These are phyloP conservation scores for Torulaspora pretoriensis DNA, from an alignment of 1,139 yeast genomes.

Conservation along the genomic window DNA sequence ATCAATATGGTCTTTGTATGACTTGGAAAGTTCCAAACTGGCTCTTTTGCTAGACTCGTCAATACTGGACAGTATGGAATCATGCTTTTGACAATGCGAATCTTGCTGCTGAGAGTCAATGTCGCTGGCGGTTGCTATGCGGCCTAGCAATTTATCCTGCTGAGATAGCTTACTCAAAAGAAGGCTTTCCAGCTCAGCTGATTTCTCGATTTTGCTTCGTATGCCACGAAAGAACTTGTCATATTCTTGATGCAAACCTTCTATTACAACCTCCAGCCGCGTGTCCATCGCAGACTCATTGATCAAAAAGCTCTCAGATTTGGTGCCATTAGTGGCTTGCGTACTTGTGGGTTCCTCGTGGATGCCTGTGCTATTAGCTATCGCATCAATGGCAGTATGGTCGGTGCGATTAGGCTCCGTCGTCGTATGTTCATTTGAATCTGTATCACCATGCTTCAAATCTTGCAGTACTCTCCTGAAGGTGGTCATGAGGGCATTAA, in stretches of 20 bases:
- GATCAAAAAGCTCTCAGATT: slow-evolving; percentile 1
- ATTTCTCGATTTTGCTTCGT: slow-evolving; percentile 22
- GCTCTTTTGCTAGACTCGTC: slow-evolving; percentile 35
- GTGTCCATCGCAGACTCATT: slow-evolving; percentile 23
- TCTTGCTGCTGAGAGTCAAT: slow-evolving; percentile 1
- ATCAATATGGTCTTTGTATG: slow-evolving; percentile 22
- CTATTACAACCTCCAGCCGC: slow-evolving; percentile 28
- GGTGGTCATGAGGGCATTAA: slow-evolving; percentile 32
- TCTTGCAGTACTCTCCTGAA: slow-evolving; percentile 24
- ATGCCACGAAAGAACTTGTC: slow-evolving; percentile 30
- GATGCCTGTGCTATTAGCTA: slow-evolving; percentile 17
- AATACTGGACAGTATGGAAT: not conserved
- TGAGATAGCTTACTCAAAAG: slow-evolving; percentile 23
- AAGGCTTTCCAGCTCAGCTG: slow-evolving; percentile 21
- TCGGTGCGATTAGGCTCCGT: not conserved
- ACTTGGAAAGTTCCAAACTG: slow-evolving; percentile 22
- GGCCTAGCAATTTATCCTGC: slow-evolving; percentile 21
- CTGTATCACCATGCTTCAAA: slow-evolving; percentile 3
- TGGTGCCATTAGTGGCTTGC: not conserved
- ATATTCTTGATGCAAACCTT: slow-evolving; percentile 32
- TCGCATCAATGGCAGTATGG: slow-evolving; percentile 5
- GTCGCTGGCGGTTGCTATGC: slow-evolving; percentile 11
- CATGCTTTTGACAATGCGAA: not conserved
- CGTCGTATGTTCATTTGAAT: not conserved
- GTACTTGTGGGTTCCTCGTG: slow-evolving; percentile 2